phyloP scores from a whole-genome alignment of 177 flowering plant genomes.

The Vitis hybrid region DNA sequence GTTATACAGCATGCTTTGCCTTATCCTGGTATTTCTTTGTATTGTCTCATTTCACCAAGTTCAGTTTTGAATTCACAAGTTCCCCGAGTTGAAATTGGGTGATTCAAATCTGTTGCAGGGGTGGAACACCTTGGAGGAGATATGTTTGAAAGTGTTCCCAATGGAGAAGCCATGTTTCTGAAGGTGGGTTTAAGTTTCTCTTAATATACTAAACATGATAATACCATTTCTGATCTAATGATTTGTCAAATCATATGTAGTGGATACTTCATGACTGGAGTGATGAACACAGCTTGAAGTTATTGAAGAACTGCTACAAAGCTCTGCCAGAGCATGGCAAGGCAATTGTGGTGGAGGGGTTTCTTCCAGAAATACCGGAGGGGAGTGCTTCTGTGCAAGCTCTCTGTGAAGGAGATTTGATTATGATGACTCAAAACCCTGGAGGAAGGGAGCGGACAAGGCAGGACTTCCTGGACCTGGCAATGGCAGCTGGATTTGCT shows the following conservation, averaged over 20 bases:
- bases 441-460: slow-evolving; percentile 30
- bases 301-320: too few relatives aligned
- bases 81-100: background rate
- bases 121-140: slow-evolving; percentile 28
- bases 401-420: background rate
- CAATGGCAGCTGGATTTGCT: slow-evolving; percentile 19
- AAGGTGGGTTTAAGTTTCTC: slow-evolving; percentile 11
- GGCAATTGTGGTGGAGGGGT: too few relatives aligned
- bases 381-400: background rate
- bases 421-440: slow-evolving; percentile 19
- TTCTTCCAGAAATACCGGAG: slow-evolving; percentile 12
- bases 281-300: too few relatives aligned
- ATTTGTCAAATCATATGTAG: too few relatives aligned
- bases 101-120: slow-evolving; percentile 8
- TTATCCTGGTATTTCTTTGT: slow-evolving; percentile 22
- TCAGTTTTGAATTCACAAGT: too few relatives aligned
- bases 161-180: slow-evolving; percentile 29
- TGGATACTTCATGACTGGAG: too few relatives aligned
- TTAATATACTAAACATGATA: too few relatives aligned
- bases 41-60: background rate
- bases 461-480: slow-evolving; percentile 23
- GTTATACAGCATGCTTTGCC: slow-evolving; percentile 29
- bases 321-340: too few relatives aligned
- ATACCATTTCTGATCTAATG: too few relatives aligned
- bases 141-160: slow-evolving; percentile 31